These are phyloP conservation scores for Calonectria pseudoturangicola DNA, from an alignment of 2,329 filamentous ascomycete genomes.

Conservation along the genomic window DNA sequence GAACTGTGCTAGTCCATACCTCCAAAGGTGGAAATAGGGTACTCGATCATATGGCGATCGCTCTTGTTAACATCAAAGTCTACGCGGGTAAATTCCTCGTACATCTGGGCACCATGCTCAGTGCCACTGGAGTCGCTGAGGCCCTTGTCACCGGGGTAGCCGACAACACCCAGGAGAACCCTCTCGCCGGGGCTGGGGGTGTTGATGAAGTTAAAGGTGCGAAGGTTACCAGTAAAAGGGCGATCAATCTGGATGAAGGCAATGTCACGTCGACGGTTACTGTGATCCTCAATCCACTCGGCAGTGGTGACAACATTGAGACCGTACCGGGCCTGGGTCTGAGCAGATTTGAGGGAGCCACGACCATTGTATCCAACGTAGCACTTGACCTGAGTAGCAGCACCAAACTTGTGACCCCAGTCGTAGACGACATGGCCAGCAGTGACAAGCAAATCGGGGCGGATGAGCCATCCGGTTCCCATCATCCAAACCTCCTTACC, in stretches of 20 bases:
- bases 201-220: constrained; percentile 44
- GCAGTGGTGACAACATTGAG: constrained; percentile 47
- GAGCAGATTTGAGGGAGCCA: background rate
- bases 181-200: constrained; percentile 38
- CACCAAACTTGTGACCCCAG: constrained; percentile 44
- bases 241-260: constrained; percentile 53
- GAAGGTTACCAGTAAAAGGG: constrained; percentile 51
- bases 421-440: constrained; percentile 52
- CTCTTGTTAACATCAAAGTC: constrained; percentile 50
- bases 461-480: constrained; percentile 51
- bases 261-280: constrained; percentile 48
- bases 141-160: constrained; percentile 57
- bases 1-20: constrained; percentile 46
- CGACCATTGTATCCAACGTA: constrained; percentile 61
- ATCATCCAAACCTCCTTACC: constrained; percentile 45
- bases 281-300: constrained; percentile 46
- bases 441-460: constrained; percentile 47
- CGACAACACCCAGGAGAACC: constrained; percentile 58
- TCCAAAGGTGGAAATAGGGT: constrained; percentile 55
- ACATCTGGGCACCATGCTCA: constrained; percentile 59
- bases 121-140: constrained; percentile 34
- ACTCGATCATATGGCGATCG: constrained; percentile 55
- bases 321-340: constrained; percentile 44
- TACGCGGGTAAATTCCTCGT: constrained; percentile 54
- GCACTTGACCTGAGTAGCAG: constrained; percentile 55